phyloP scores from a whole-genome alignment of 2,329 filamentous ascomycete genomes.

The Tolypocladium pustulatum region DNA sequence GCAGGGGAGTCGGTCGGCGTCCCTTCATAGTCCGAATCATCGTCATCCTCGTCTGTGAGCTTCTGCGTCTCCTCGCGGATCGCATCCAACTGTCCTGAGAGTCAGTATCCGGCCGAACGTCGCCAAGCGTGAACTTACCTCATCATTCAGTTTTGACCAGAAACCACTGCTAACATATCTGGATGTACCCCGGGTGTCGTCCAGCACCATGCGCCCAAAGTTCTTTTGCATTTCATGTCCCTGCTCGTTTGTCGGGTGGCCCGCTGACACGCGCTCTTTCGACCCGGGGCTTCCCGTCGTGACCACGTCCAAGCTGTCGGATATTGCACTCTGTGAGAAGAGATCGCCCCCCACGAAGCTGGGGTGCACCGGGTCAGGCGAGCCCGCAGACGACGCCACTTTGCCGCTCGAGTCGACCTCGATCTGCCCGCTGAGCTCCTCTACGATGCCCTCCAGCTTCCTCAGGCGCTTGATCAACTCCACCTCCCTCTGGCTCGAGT shows the following conservation, averaged over 20 bases:
- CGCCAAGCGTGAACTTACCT: conserved; percentile 33
- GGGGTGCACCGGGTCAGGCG: conserved; percentile 13
- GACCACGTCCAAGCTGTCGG: conserved; percentile 4
- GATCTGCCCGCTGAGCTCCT: conserved; percentile 55
- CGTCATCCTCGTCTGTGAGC: conserved; percentile 32
- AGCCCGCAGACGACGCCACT: conserved; percentile 17
- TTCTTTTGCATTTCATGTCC: conserved; percentile 27
- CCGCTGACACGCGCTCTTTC: conserved; percentile 14
- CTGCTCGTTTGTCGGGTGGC: conserved; percentile 23
- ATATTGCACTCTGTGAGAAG: conserved; percentile 3
- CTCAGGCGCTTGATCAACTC: conserved; percentile 63
- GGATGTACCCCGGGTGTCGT: conserved; percentile 56
- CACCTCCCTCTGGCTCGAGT: conserved; percentile 49
- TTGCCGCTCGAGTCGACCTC: conserved; percentile 36
- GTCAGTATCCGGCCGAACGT: background rate
- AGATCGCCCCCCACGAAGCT: conserved; percentile 1
- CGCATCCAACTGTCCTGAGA: conserved; percentile 18
- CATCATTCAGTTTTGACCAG: conserved; percentile 66
- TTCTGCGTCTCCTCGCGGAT: conserved; percentile 39
- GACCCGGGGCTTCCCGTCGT: conserved; percentile 8
- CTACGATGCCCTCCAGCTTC: conserved; percentile 67
- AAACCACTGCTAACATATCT: conserved; percentile 69
- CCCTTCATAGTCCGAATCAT: conserved; percentile 51
- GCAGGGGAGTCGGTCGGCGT: conserved; percentile 33
- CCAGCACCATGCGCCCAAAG: conserved; percentile 60